Evolutionary conservation across 1,139 yeast species (phyloP), one percentile per base, ranked within the genome.

Genomic region (Hanseniaspora sp.): DNA sequence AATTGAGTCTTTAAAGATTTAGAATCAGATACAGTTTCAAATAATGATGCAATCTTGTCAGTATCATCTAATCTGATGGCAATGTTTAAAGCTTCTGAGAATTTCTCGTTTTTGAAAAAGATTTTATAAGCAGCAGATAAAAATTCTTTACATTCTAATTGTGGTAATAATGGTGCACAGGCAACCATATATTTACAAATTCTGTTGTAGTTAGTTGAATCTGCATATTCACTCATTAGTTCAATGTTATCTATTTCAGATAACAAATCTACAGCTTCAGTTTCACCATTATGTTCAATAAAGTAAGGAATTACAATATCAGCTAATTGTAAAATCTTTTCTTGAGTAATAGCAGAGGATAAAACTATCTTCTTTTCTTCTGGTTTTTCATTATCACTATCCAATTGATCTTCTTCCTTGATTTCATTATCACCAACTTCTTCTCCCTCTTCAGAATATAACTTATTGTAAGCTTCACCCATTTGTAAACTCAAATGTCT

Each of bases 401-500:
- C 54, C 3, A 58, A 52, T 41, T 48, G 48, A 40, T 58, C 61
- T 34, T 53, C 60, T 23, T 61, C 57, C 7, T 55, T 58, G 58
- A 29, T 63, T 63, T 33, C 12, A 9, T 5, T 18, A 17, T 39
- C 42, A 3, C 63, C 56, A 48, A 64, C 41, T 8, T 39, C 23
- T 17, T 58, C 69, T 41, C 78, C 82, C 54, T 76, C 78, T 35
- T 70, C 65, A 54, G 86, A 95, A 57, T 81, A 72, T 58, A 80
- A 74, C 53, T 76, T 82, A 59, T 79, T 82, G 69, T 82, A 86
- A 55, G 85, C 84, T 64, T 85, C 94, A 57, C 97, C 98, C 61
- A 92, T 86, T 69, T 92, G 96, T 59, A 92, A 72, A 1, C 98
- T 95, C 65, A 92, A 75, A 70, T 94, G 97, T 65, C 98, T 90